Evolutionary conservation across 2,329 filamentous ascomycete species (phyloP), one percentile per base, ranked within the genome.

Genomic region (Colletotrichum liriopes): DNA sequence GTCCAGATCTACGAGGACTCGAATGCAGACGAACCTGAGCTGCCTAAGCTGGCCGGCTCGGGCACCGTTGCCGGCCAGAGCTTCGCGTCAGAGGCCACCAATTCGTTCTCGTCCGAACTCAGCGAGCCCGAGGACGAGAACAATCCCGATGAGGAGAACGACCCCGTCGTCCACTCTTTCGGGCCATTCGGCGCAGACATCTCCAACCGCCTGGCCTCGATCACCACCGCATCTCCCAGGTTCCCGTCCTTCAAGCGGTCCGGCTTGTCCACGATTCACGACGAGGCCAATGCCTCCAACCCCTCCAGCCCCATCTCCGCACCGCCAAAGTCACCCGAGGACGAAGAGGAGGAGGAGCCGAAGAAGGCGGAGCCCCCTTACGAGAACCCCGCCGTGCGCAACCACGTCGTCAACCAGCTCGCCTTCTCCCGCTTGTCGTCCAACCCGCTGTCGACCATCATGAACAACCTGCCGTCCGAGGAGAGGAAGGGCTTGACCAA

Each of bases 331-430:
- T 60, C 56, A 32, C 58, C 58, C 16, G 32, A 65, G 59, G 39
- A 51, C 9, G 60, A 65, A 20, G 70, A 73, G 29, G 59, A 73
- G 2, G 61, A 73, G 32, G 63, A 73, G n/a, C 62, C 67, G 12
- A 37, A 63, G 49, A 55, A 65, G 43, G 56, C 63, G 26, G 68
- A 73, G 58, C 63, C 79, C 20, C 73, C 75, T 9, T 41, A 77
- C 54, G 75, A 77, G 67, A 77, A 77, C 65, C 81, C 83, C 26
- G 75, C 80, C 39, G 80, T 96, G 75, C 89, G 89, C 77, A 97
- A 98, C 82, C 96, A 99, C 80, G 91, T 97, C 74, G 89, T 96
- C 80, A 98, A 98, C 82, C 96, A 99, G 83, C 90, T 99, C 39
- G 96, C 96, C 41, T 99, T 94, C 82, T 98, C 96, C 1, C 93